Evolutionary conservation across 2,329 filamentous ascomycete species (phyloP), one percentile per base, ranked within the genome.

Genomic region (Diplodia intermedia): DNA sequence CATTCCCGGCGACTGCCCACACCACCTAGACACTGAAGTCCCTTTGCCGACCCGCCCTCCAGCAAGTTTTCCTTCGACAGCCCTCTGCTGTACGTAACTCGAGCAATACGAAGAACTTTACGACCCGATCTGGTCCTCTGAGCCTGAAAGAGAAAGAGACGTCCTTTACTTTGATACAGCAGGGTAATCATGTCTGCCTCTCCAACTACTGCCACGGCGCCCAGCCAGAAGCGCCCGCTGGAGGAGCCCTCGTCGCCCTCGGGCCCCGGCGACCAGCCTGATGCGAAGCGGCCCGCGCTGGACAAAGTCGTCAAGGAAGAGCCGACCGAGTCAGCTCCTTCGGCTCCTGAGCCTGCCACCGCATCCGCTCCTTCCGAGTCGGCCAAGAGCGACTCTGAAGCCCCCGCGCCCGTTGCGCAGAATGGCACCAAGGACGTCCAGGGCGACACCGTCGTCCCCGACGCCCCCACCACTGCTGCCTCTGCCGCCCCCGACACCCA

Each of bases 221-320:
- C 88, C 62, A 90, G 89, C 69, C 88, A 92, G 77, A 99, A 99
- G 88, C 93, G 95, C 77, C 95, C 95, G 70, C 89, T 99, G 72
- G 95, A 99, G 85, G 95, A 98, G 78, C 91, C 94, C 12, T 98
- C 95, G 20, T 99, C 95, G 11, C 95, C 95, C 43, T 97, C 93
- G 38, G 91, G 91, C 71, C 90, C 91, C 49, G 93, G 88, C 78
- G 95, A 98, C 75, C 94, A 97, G 79, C 95, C 96, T 66, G 95
- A 99, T 74, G 95, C 95, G 71, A 99, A 99, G 84, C 92, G 95
- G 73, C 95, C 93, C 60, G 95, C 95, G 49, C 88, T 99, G 71
- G 94, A 98, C 82, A 99, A 98, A 84, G 86, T 93, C 73, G 86
- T 91, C 74, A 93, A 91, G 79, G 89, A 75, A 60, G 69, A 69